Percentiles rank a stretch among this genome's conserved stretches.
These are phyloP conservation scores for Astragalus glycyphyllos DNA, from an alignment of 306 rosid genomes.

Conservation along the genomic window DNA sequence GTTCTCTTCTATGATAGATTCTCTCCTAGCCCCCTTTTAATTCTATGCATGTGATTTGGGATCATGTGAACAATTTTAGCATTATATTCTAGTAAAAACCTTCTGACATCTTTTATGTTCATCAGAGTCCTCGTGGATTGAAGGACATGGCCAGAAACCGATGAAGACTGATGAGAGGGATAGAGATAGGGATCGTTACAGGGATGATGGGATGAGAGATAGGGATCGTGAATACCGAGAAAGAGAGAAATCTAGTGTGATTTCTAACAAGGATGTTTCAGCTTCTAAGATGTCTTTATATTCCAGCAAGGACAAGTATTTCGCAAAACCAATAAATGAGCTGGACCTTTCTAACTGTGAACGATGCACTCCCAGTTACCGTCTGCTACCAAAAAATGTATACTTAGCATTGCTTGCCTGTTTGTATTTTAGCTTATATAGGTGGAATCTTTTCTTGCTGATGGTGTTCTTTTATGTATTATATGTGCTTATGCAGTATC, in stretches of 20 bases:
- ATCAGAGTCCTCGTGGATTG: conserved; percentile 80
- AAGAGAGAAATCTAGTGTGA: conserved; percentile 59
- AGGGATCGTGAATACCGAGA: conserved; percentile 73
- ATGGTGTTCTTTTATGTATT: conserved; percentile 30
- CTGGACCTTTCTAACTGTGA: conserved; percentile 97
- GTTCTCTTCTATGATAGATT: conserved; percentile 33
- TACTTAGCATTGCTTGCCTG: conserved; percentile 28
- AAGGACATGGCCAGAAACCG: conserved; percentile 62
- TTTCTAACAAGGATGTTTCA: conserved; percentile 67
- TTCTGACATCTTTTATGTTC: conserved; percentile 32
- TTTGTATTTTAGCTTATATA: conserved; percentile 29
- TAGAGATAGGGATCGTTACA: conserved; percentile 64
- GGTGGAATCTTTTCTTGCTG: conserved; percentile 23
- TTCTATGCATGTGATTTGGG: conserved; percentile 33
- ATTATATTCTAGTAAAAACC: conserved; percentile 30
- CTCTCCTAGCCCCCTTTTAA: conserved; percentile 22
- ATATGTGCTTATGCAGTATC: conserved; percentile 65
- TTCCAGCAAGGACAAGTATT: conserved; percentile 91
- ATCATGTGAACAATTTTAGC: conserved; percentile 36
- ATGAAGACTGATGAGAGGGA: conserved; percentile 69
- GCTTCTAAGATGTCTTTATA: conserved; percentile 71
- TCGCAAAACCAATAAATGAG: conserved; percentile 90
- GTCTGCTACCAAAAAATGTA: conserved; percentile 94
- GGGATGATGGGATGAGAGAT: conserved; percentile 71
- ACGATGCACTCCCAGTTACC: conserved; percentile 95